Base-by-base conservation (phyloP, 352 stramenopile genomes). In the Globisporangium emineosum region DNA sequence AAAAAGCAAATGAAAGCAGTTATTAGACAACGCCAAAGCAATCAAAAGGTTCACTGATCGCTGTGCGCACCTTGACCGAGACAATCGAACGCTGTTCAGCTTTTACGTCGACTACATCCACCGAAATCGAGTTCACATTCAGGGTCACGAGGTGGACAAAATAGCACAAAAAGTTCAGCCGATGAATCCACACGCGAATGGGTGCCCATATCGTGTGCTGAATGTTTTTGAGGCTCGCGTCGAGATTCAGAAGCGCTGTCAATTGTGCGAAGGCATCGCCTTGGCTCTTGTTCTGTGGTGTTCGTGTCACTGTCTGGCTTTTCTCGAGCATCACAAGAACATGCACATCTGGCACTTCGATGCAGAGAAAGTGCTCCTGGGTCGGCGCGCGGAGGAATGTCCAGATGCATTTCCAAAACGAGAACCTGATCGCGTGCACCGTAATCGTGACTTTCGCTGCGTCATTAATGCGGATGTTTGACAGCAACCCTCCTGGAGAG, bases 401-500 rank as follows among this genome's bases (percentile, higher is more conserved):
- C 75, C 73, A 79, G 27, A 89, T 43, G 9, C 79, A 68, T 10
- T 66, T 58, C 83, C 83, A 91, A 50, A 92, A 65, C 21, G 68
- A 75, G 32, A 94, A 65, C n/a, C 73, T 69, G 6, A 91, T 56
- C 0, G 60, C 54, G 1, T 57, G 54, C 10, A 82, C 51, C 2
- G 40, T 65, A n/a, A 94, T 62, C 10, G 70, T 75, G n/a, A 91
- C n/a, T 56, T 65, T 76, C 15, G 70, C 83, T 3, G 55, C 21
- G 4, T 71, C 27, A 49, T 84, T 64, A 10, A 89, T 25, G 9
- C 40, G 33, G 45, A 94, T 79, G 50, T 88, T 80, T 5, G 65
- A 67, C 23, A 93, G 62, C 5, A 90, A 60, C 0, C 77, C 80
- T 6, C 57, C 83, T 90, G 51, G n/a, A 43, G 17, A 15, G 21